These are phyloP conservation scores for Acacia confusa DNA, from an alignment of 306 rosid genomes.

Conservation along the genomic window DNA sequence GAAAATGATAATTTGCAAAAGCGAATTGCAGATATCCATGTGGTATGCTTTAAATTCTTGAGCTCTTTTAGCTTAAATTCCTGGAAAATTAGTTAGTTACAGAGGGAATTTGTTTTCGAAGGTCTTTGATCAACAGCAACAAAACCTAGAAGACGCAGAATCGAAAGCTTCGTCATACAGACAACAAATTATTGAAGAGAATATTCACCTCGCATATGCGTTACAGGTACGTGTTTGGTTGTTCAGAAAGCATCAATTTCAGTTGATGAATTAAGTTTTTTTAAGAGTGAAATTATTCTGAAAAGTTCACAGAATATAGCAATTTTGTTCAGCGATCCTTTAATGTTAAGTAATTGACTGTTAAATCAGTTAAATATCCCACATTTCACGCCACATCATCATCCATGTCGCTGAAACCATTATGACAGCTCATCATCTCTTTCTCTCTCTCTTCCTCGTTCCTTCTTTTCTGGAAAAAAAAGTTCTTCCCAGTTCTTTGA, in stretches of 20 bases:
- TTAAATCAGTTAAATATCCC: too few species aligned
- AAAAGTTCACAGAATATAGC: too few species aligned
- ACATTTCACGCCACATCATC: too few species aligned
- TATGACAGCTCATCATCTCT: too few species aligned
- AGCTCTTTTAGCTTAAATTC: not conserved
- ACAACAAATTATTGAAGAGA: constrained; percentile 93
- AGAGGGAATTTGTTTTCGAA: constrained; percentile 14
- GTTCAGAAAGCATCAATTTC: not conserved
- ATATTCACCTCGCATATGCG: constrained; percentile 74
- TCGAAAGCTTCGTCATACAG: constrained; percentile 63
- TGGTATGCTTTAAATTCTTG: constrained; percentile 44
- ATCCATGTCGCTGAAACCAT: too few species aligned
- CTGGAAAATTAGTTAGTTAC: not conserved
- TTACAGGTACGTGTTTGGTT: constrained; percentile 38
- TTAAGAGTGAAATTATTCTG: fast-evolving
- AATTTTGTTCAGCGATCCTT: too few species aligned
- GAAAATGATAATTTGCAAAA: constrained; percentile 83
- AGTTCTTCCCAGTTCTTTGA: too few species aligned
- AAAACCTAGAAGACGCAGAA: constrained; percentile 56
- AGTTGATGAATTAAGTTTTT: not conserved
- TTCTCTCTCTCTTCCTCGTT: too few species aligned
- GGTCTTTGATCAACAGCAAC: constrained; percentile 66
- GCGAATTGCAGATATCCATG: constrained; percentile 87
- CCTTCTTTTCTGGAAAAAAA: too few species aligned
- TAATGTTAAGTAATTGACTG: too few species aligned